A percentile compares a stretch with the other conserved stretches of the same genome.
Conservation (phyloP, 139 green algal species). For the Asterochloris sp. region DNA sequence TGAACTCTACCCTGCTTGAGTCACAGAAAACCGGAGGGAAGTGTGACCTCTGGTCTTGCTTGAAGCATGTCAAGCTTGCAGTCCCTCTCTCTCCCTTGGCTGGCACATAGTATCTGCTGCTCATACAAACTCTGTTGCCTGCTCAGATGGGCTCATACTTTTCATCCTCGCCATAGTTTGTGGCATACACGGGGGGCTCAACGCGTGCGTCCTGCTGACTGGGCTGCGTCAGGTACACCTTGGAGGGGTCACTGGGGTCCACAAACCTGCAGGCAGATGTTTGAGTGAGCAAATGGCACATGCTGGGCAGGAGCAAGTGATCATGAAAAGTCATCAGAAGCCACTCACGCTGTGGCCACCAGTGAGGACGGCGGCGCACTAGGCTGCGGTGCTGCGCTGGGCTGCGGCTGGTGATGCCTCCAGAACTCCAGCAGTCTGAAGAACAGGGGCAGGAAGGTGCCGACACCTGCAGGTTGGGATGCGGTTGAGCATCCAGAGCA, state of each 20-base stretch:
- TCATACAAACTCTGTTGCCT: no score
- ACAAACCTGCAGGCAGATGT: slow-evolving; percentile 51
- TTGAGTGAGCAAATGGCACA: neutral
- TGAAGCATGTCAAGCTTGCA: no score
- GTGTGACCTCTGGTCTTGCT: no score
- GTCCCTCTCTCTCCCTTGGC: no score
- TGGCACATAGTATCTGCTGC: no score
- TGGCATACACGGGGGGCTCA: slow-evolving; percentile 46
- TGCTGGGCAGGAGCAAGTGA: neutral
- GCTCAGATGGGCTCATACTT: slow-evolving; percentile 23
- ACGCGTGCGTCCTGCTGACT: slow-evolving; percentile 16
- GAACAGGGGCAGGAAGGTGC: slow-evolving; percentile 89
- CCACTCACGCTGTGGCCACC: slow-evolving; percentile 22
- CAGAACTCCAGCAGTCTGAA: slow-evolving; percentile 45
- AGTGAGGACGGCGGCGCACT: neutral
- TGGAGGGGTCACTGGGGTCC: slow-evolving; percentile 73
- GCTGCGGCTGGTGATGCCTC: slow-evolving; percentile 12
- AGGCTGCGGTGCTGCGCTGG: neutral
- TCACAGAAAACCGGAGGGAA: no score
- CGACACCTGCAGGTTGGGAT: slow-evolving; percentile 24
- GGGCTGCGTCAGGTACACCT: slow-evolving; percentile 65
- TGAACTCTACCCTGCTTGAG: no score
- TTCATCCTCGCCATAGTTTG: slow-evolving; percentile 52
- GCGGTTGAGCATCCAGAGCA: no score
- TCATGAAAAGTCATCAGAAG: neutral